Percentiles rank a stretch among this genome's conserved stretches.
Conservation (phyloP, 345 rosid genomes). For the Eucalyptus curtisii region DNA sequence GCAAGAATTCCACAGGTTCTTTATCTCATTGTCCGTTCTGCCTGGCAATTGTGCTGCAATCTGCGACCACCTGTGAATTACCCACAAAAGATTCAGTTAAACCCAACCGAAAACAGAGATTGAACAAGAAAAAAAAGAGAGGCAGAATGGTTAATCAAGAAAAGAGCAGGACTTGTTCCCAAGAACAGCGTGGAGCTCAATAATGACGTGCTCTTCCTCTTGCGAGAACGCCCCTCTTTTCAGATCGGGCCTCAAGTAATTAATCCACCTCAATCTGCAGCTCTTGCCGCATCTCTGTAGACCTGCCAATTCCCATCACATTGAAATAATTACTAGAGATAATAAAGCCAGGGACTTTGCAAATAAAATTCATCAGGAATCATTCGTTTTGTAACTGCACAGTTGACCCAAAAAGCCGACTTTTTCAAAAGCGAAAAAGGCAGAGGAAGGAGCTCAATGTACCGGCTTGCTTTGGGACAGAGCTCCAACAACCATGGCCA, state of each 20-base stretch:
- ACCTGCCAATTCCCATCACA: conserved; percentile 23
- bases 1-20: conserved; percentile 67
- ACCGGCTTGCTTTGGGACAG: conserved; percentile 98
- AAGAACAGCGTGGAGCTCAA: conserved; percentile 81
- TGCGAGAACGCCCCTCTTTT: conserved; percentile 91
- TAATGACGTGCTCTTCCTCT: conserved; percentile 75
- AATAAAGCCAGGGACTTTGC: background rate
- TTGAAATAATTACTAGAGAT: background rate
- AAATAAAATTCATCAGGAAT: background rate
- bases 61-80: conserved; percentile 52
- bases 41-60: conserved; percentile 62
- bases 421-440: background rate
- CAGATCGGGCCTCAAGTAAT: conserved; percentile 90
- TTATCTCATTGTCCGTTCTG: conserved; percentile 61
- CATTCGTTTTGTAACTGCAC: background rate
- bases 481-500: conserved; percentile 99
- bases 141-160: background rate
- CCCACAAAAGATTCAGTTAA: background rate
- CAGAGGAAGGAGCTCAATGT: background rate
- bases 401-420: background rate
- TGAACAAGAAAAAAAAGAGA: background rate
- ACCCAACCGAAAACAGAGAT: background rate
- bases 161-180: conserved; percentile 53
- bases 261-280: conserved; percentile 93
- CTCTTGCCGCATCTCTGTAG: conserved; percentile 94